These are phyloP conservation scores for Mimosa pudica DNA, from an alignment of 306 rosid species.

Conservation along the genomic window DNA sequence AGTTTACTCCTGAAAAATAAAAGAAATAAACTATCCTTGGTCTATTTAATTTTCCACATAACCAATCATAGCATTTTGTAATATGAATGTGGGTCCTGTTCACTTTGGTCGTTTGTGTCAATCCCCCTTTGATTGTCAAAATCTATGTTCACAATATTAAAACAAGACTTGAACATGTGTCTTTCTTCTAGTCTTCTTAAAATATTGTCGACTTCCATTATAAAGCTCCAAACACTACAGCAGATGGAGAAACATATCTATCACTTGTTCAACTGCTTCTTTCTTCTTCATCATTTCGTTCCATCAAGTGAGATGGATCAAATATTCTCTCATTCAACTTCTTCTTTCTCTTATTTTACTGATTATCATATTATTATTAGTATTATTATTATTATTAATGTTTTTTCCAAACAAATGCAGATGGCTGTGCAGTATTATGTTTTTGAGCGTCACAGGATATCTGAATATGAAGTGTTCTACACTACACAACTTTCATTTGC, in stretches of 20 bases:
- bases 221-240: conserved; percentile 14
- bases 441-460: conserved; percentile 76
- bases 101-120: not conserved
- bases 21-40: too few species aligned
- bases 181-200: not conserved
- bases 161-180: not conserved
- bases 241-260: not conserved
- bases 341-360: not conserved
- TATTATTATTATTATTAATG: not conserved
- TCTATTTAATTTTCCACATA: not conserved
- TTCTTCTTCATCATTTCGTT: not conserved
- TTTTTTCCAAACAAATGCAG: conserved; percentile 29
- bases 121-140: not conserved
- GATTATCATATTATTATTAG: not conserved
- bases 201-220: not conserved
- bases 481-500: conserved; percentile 65
- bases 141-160: not conserved
- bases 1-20: too few species aligned
- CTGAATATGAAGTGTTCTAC: conserved; percentile 64
- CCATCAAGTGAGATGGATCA: not conserved
- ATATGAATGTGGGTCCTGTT: not conserved
- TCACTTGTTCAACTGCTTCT: not conserved
- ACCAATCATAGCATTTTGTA: not conserved
- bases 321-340: not conserved
- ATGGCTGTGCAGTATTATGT: conserved; percentile 63